A percentile compares a stretch with the other conserved stretches of the same genome.
These are phyloP conservation scores for Starmerella ratchasimensis DNA, from an alignment of 805 yeast species.

Conservation along the genomic window DNA sequence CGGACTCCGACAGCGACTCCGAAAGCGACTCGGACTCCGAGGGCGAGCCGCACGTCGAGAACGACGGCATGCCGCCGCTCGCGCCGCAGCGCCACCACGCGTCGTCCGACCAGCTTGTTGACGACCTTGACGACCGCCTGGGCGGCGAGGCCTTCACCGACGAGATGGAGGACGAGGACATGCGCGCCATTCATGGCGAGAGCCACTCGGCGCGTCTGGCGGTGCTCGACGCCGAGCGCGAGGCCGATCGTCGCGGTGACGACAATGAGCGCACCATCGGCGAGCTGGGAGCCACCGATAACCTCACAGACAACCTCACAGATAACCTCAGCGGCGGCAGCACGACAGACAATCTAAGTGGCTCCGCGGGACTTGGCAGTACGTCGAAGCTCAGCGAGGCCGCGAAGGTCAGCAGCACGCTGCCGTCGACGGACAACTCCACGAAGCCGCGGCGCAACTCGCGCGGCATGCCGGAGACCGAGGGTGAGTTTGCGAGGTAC, in stretches of 20 bases:
- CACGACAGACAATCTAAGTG: too few species aligned
- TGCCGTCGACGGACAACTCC: too few species aligned
- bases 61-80: conserved; percentile 10
- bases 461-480: neutral
- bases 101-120: too few species aligned
- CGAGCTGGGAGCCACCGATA: neutral
- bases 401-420: too few species aligned
- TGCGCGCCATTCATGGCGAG: conserved; percentile 16
- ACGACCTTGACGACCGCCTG: conserved; percentile 7
- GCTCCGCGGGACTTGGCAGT: neutral
- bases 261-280: too few species aligned
- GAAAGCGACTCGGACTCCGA: conserved; percentile 21
- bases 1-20: conserved; percentile 19
- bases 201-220: too few species aligned
- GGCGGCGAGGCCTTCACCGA: conserved; percentile 10
- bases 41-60: conserved; percentile 18
- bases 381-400: neutral
- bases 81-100: conserved; percentile 12
- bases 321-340: too few species aligned
- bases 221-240: neutral
- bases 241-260: neutral
- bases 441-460: too few species aligned
- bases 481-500: conserved; percentile 51
- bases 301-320: neutral
- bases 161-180: conserved; percentile 17